Base-by-base conservation (phyloP, 345 rosid genomes). In the Acer saccharum region DNA sequence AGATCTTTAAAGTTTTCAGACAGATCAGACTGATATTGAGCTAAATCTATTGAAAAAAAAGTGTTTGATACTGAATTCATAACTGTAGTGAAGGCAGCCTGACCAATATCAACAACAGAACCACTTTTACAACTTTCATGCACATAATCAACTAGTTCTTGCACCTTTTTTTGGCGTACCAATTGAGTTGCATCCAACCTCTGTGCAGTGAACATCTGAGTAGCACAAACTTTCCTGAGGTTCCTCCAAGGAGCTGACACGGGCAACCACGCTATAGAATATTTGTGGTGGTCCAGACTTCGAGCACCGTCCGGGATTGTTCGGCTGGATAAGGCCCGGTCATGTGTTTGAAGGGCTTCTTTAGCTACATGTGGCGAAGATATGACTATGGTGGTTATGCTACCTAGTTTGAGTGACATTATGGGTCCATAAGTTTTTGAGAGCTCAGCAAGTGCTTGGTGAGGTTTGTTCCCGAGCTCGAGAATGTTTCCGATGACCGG, bases 401-500 rank as follows among this genome's bases (percentile, higher is more conserved):
- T 43, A 43, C 46, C 46, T 43, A 43, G 46, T 2, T 43, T 43
- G 39, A 87, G 46, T 0, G 9, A 6, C 81, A 86, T 87, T 61
- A 87, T 65, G 17, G 85, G 89, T 69, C 89, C 92, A 70, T 79
- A 72, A 0, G 60, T 80, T 76, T 81, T 77, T 35, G 90, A 81
- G 46, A 89, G 80, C 25, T 79, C 13, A 20, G 80, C 78, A 3
- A 87, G 79, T 72, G 84, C 74, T 41, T 4, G 69, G 58, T 86
- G 89, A 43, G 88, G 79, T 6, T 76, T 81, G 46, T 62, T 72
- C 18, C 90, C 87, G 25, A 87, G 75, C 7, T 64, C 61, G 13
- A 84, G 78, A 77, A 89, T 85, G 79, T 84, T 87, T 46, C 90
- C 89, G 21, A 87, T 71, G 64, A 84, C 68, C 10, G 86, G 89